phyloP scores from a whole-genome alignment of 2,329 filamentous ascomycete genomes.

The Aspergillus chevalieri region DNA sequence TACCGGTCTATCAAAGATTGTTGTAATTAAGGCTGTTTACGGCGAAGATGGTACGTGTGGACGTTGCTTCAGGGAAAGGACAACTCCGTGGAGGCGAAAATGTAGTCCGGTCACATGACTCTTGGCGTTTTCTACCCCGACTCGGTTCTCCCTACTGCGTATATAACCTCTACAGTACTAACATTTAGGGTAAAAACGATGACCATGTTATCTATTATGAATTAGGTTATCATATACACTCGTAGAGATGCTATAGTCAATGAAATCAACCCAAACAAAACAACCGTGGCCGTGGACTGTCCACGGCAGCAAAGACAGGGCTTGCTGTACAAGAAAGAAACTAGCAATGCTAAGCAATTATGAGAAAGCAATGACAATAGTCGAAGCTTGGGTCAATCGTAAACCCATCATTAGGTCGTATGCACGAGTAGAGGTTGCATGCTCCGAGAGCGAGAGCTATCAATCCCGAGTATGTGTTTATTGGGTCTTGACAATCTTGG shows the following conservation, averaged over 20 bases:
- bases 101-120: slow-evolving; percentile 4
- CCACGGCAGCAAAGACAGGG: slow-evolving; percentile 4
- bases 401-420: slow-evolving; percentile 2
- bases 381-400: background rate
- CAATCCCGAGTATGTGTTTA: slow-evolving; percentile 12
- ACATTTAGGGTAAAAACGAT: background rate
- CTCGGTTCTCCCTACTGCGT: too few relatives aligned
- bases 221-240: slow-evolving; percentile 19
- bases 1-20: background rate
- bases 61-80: background rate
- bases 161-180: background rate
- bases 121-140: slow-evolving; percentile 7
- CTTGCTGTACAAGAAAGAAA: slow-evolving; percentile 13
- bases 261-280: background rate
- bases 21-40: background rate
- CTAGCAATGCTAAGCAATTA: background rate
- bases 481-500: slow-evolving; percentile 32
- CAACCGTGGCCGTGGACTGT: background rate
- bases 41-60: background rate
- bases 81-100: background rate
- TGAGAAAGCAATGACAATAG: background rate
- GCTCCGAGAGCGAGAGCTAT: background rate
- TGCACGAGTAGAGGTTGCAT: background rate
- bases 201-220: slow-evolving; percentile 11
- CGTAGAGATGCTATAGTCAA: slow-evolving; percentile 14